These are phyloP conservation scores for Chlorociboria aeruginascens DNA, from an alignment of 495 filamentous ascomycete genomes.

Conservation along the genomic window DNA sequence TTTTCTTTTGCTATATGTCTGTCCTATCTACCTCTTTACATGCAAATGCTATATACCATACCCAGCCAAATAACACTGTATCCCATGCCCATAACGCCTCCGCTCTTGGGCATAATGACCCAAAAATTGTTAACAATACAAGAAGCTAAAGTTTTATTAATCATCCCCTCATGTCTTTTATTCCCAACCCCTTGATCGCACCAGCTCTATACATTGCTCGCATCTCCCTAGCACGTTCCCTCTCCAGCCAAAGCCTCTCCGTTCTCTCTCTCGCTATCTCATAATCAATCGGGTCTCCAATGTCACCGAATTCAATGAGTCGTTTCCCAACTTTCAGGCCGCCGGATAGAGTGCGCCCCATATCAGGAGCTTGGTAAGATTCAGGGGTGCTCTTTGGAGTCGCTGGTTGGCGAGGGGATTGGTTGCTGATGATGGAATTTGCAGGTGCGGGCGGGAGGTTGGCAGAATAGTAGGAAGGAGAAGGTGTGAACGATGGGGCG, in stretches of 20 bases:
- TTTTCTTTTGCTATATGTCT: too few relatives aligned
- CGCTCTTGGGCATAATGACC: too few relatives aligned
- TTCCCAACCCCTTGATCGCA: constrained; percentile 2
- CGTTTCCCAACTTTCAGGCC: constrained; percentile 17
- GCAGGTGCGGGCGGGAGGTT: constrained; percentile 3
- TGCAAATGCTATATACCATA: too few relatives aligned
- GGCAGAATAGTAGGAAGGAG: constrained; percentile 1
- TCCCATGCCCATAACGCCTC: too few relatives aligned
- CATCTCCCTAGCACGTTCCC: background rate
- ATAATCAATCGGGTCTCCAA: constrained; percentile 10
- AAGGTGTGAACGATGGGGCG: constrained; percentile 11
- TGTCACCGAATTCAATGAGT: constrained; percentile 21
- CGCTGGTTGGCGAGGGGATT: background rate
- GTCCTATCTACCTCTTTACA: too few relatives aligned
- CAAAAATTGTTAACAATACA: too few relatives aligned
- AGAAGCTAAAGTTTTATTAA: background rate
- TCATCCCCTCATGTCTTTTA: background rate
- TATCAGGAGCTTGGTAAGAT: background rate
- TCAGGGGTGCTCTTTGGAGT: background rate
- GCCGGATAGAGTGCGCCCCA: constrained; percentile 10
- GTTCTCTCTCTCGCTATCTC: constrained; percentile 8
- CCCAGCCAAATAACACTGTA: too few relatives aligned
- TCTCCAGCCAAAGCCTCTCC: constrained; percentile 6
- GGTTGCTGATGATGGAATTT: constrained; percentile 4
- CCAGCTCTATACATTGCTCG: background rate